These are phyloP conservation scores for Sporothrix humicola DNA, from an alignment of 2,329 filamentous ascomycete genomes.

Conservation along the genomic window DNA sequence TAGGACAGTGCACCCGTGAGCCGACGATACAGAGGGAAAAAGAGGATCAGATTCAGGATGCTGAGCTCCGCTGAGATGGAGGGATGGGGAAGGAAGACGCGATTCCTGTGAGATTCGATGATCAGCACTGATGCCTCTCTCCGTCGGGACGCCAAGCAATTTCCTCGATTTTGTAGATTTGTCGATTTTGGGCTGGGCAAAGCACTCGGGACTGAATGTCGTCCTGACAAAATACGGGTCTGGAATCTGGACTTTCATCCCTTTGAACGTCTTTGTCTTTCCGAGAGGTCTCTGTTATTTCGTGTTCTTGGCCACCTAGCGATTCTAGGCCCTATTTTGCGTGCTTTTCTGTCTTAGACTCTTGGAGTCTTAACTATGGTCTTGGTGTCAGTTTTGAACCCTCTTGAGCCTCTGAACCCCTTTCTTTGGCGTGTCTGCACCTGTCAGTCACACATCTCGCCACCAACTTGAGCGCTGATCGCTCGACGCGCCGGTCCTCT, in stretches of 20 bases:
- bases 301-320: background rate
- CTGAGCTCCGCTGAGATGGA: conserved; percentile 14
- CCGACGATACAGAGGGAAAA: background rate
- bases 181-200: background rate
- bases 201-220: background rate
- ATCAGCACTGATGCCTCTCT: conserved; percentile 1
- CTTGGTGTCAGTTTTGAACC: background rate
- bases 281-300: background rate
- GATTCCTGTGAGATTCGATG: conserved; percentile 10
- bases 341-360: background rate
- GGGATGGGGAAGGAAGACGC: background rate
- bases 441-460: background rate
- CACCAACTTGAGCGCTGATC: conserved; percentile 1
- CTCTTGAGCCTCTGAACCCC: background rate
- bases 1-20: background rate
- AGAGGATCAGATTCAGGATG: background rate
- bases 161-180: background rate
- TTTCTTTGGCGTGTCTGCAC: conserved; percentile 15
- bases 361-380: too few relatives aligned
- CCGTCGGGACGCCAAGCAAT: conserved; percentile 7
- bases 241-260: conserved; percentile 3
- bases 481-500: conserved; percentile 2
- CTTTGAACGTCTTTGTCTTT: background rate
- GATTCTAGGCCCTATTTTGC: conserved; percentile 6
- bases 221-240: background rate